These are phyloP conservation scores for Russula emetica DNA, from an alignment of 768 basidiomycete genomes.

Conservation along the genomic window DNA sequence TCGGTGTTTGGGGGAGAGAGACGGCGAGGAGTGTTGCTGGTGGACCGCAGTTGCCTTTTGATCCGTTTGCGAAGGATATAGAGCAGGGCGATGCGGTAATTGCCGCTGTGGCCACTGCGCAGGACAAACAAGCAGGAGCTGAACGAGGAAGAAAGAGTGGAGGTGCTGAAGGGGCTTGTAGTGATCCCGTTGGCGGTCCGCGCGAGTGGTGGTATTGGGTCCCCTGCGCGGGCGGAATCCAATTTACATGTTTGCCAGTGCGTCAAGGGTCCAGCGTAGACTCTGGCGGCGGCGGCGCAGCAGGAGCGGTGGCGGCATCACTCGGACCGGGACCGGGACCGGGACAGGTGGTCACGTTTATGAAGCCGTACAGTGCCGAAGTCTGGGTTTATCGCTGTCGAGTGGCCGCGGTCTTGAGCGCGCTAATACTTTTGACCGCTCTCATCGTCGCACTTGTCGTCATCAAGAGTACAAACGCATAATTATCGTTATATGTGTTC, in stretches of 20 bases:
- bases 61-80: constrained; percentile 7
- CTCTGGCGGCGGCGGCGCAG: too few species aligned
- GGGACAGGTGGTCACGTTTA: constrained; percentile 34
- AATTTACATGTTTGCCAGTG: neutral
- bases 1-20: neutral
- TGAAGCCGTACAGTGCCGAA: constrained; percentile 31
- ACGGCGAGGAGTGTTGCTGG: neutral
- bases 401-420: constrained; percentile 59
- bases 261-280: neutral
- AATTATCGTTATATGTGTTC: neutral
- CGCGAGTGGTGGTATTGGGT: neutral
- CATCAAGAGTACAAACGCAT: constrained; percentile 5
- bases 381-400: constrained; percentile 46
- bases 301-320: too few species aligned
- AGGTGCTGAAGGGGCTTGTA: constrained; percentile 28
- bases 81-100: constrained; percentile 9
- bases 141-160: constrained; percentile 22
- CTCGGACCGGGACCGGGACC: constrained; percentile 34
- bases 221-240: neutral
- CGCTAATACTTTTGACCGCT: constrained; percentile 43
- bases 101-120: neutral
- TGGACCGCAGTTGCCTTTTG: constrained; percentile 14
- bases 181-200: constrained; percentile 10
- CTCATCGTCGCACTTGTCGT: constrained; percentile 51
- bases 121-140: constrained; percentile 28